Conservation (phyloP, 2,329 filamentous ascomycete species). For the Elsinoe fawcettii region DNA sequence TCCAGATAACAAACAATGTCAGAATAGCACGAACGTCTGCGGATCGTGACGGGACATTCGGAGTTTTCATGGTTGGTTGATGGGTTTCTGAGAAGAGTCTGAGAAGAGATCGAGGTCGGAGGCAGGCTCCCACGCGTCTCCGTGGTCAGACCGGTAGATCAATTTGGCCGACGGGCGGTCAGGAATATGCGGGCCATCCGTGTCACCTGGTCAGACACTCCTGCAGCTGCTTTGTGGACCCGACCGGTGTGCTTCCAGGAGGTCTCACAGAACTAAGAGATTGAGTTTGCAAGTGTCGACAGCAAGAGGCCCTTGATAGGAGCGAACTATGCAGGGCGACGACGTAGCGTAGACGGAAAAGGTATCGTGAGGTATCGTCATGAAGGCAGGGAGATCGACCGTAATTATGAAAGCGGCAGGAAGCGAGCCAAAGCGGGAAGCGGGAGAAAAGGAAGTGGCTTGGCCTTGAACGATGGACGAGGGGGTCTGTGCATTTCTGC, state of each 20-base stretch:
- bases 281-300: slow-evolving; percentile 1
- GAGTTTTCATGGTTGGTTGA: slow-evolving; percentile 6
- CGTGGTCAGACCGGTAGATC: neutral
- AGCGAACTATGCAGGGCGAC: neutral
- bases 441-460: slow-evolving; percentile 1
- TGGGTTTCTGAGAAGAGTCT: neutral
- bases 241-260: neutral
- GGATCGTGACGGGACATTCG: slow-evolving; percentile 7
- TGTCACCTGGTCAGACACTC: neutral
- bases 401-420: neutral
- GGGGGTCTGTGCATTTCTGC: neutral
- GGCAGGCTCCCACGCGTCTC: neutral
- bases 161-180: neutral
- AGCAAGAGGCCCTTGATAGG: neutral
- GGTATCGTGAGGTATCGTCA: neutral
- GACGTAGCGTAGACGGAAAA: neutral
- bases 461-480: neutral
- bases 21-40: slow-evolving; percentile 21
- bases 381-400: neutral
- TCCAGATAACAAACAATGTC: slow-evolving; percentile 55
- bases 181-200: neutral
- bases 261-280: neutral
- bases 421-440: neutral
- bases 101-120: neutral
- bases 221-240: neutral